These are phyloP conservation scores for Elsinoe ampelina DNA, from an alignment of 2,329 filamentous ascomycete genomes.

Conservation along the genomic window DNA sequence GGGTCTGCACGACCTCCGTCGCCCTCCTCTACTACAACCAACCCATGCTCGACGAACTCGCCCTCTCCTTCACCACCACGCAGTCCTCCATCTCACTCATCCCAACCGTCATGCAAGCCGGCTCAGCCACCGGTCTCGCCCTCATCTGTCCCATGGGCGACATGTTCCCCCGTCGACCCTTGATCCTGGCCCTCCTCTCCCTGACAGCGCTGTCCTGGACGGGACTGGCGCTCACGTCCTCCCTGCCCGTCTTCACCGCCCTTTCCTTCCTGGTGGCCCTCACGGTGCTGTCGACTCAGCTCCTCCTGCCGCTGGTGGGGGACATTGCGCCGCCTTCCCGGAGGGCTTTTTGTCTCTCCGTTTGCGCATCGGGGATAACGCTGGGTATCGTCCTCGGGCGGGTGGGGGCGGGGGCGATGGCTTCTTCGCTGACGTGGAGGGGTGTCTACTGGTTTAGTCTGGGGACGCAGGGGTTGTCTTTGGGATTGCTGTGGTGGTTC, in stretches of 20 bases:
- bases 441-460: conserved; percentile 72
- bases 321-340: conserved; percentile 63
- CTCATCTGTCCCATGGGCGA: conserved; percentile 71
- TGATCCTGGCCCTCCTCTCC: conserved; percentile 54
- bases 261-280: conserved; percentile 65
- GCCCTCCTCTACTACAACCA: conserved; percentile 80
- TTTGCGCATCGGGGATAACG: conserved; percentile 66
- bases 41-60: conserved; percentile 67
- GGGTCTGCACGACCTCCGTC: conserved; percentile 59
- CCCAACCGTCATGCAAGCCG: conserved; percentile 69
- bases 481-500: conserved; percentile 56
- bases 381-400: conserved; percentile 68
- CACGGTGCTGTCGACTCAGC: conserved; percentile 64
- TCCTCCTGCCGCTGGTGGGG: conserved; percentile 70
- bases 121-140: conserved; percentile 64
- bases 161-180: conserved; percentile 54
- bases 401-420: conserved; percentile 63
- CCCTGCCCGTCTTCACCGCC: conserved; percentile 55
- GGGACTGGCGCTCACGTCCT: conserved; percentile 58
- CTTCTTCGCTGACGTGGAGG: conserved; percentile 65
- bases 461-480: conserved; percentile 59
- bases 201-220: conserved; percentile 61
- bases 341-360: conserved; percentile 59
- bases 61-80: conserved; percentile 58
- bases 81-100: conserved; percentile 60